Conservation (phyloP, 2,329 filamentous ascomycete genomes). For the Neurospora sp. region DNA sequence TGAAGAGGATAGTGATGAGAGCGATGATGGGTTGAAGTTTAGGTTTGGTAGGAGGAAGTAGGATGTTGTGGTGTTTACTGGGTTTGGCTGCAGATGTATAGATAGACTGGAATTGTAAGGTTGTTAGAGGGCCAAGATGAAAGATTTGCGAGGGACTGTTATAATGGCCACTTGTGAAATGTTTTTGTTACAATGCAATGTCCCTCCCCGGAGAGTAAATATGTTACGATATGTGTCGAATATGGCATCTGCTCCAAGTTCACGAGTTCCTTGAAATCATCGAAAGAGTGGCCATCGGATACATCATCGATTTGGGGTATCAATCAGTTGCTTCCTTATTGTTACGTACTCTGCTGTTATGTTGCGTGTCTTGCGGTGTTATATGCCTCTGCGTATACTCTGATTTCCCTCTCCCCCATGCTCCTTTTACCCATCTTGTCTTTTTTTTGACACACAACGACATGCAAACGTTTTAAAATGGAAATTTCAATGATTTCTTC, state of each 20-base stretch:
- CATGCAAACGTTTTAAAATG: not conserved
- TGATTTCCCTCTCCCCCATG: not conserved
- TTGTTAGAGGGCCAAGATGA: not conserved
- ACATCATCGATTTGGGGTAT: not conserved
- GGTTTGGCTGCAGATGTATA: not conserved
- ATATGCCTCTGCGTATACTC: not conserved
- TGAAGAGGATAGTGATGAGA: slow-evolving; percentile 24
- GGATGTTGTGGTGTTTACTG: not conserved
- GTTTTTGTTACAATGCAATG: not conserved
- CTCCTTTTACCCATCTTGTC: not conserved
- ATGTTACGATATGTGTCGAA: not conserved
- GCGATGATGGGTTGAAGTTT: slow-evolving; percentile 48
- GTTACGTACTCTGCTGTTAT: not conserved
- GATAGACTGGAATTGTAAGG: not conserved
- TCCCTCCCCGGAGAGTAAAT: not conserved
- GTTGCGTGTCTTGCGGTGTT: not conserved
- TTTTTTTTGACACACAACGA: not conserved
- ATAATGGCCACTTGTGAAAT: not conserved
- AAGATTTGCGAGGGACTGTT: not conserved
- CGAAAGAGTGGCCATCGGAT: not conserved
- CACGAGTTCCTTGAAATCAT: not conserved
- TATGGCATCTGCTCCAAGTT: not conserved
- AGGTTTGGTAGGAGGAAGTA: slow-evolving; percentile 42
- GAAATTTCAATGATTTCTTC: not conserved
- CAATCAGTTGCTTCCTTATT: not conserved